phyloP scores from a whole-genome alignment of 495 filamentous ascomycete genomes.

The Penicillium angulare region DNA sequence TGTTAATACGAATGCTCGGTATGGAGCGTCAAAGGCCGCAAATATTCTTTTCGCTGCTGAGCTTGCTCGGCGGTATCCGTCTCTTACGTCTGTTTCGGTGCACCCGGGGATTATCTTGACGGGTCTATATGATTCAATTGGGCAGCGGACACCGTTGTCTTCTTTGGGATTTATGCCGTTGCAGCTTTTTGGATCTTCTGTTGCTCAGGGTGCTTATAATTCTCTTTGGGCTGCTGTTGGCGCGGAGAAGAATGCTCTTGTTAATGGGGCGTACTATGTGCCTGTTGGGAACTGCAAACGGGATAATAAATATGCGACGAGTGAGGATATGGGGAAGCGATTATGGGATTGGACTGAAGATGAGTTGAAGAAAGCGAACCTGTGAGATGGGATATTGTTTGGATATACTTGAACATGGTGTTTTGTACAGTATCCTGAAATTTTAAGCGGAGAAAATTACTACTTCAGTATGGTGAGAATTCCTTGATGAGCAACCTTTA shows the following conservation, averaged over 20 bases:
- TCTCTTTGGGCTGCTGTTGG: conserved; percentile 42
- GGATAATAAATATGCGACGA: conserved; percentile 23
- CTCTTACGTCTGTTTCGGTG: conserved; percentile 42
- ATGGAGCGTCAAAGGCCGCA: conserved; percentile 58
- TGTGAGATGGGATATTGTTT: background rate
- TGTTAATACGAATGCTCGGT: conserved; percentile 46
- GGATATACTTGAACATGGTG: background rate
- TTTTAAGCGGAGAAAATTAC: no score
- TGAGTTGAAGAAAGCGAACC: conserved; percentile 26
- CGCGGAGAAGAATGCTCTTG: conserved; percentile 28
- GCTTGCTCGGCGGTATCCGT: conserved; percentile 43
- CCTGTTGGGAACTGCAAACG: conserved; percentile 35
- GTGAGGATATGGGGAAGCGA: conserved; percentile 26
- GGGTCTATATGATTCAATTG: conserved; percentile 23
- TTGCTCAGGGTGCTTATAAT: conserved; percentile 34
- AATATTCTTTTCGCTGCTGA: conserved; percentile 57
- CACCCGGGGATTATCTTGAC: conserved; percentile 48
- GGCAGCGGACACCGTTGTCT: conserved; percentile 5
- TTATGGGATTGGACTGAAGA: conserved; percentile 48
- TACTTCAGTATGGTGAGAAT: no score
- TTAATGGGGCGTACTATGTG: conserved; percentile 36
- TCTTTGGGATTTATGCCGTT: conserved; percentile 11
- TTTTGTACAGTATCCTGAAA: background rate
- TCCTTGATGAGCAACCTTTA: no score
- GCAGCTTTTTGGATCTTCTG: conserved; percentile 15